Evolutionary conservation across 129 eudicot genomes (phyloP).

Genomic region (Rutidosis leptorrhynchoides): DNA sequence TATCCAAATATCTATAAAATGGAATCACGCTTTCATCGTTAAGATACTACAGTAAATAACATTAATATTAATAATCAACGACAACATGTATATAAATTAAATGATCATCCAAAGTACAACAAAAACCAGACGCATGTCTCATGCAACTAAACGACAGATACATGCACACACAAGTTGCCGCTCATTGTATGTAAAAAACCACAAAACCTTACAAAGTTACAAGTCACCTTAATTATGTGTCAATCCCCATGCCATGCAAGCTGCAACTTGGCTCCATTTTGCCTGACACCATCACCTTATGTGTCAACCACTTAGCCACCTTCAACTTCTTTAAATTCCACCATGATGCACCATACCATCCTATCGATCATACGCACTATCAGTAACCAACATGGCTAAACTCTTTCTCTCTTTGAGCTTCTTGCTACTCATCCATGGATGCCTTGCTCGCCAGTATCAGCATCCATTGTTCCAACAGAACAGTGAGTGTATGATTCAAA

Average conservation of each 20-base stretch:
- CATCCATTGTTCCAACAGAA: slow-evolving; percentile 16
- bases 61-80: too few relatives aligned
- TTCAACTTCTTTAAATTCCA: slow-evolving; percentile 24
- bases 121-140: not conserved
- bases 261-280: slow-evolving; percentile 37
- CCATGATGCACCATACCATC: slow-evolving; percentile 1
- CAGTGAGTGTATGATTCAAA: slow-evolving; percentile 41
- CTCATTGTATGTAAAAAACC: slow-evolving; percentile 17
- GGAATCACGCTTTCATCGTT: too few relatives aligned
- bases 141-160: not conserved
- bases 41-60: too few relatives aligned
- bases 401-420: slow-evolving; percentile 31
- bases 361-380: not conserved
- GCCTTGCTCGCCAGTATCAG: slow-evolving; percentile 25
- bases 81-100: too few relatives aligned
- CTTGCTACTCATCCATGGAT: slow-evolving; percentile 30
- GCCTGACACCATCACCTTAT: slow-evolving; percentile 15
- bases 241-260: slow-evolving; percentile 30
- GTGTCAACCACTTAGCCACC: slow-evolving; percentile 29
- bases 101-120: too few relatives aligned
- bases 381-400: slow-evolving; percentile 41
- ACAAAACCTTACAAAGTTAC: slow-evolving; percentile 19
- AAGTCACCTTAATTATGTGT: slow-evolving; percentile 21
- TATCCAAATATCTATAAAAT: too few relatives aligned
- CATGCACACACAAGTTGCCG: not conserved